A percentile compares a stretch with the other conserved stretches of the same genome.
These are phyloP conservation scores for Chaetoceros tenuissimus DNA, from an alignment of 108 stramenopile species.

Conservation along the genomic window DNA sequence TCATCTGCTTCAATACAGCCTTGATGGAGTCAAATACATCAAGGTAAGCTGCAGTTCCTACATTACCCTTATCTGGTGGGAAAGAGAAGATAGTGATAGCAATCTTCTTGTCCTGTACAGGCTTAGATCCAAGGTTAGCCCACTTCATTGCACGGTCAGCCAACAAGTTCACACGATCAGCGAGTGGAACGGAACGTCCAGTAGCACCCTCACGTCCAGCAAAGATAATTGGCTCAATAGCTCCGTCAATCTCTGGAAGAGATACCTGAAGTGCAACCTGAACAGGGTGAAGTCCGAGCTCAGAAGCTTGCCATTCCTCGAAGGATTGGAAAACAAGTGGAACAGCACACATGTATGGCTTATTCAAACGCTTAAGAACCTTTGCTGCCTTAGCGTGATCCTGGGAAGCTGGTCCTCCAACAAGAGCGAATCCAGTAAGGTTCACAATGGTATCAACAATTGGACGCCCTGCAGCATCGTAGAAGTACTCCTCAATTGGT, in stretches of 20 bases:
- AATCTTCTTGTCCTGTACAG: slow-evolving; percentile 89
- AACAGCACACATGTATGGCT: slow-evolving; percentile 95
- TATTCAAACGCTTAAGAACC: slow-evolving; percentile 79
- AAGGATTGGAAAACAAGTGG: slow-evolving; percentile 97
- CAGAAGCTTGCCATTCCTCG: slow-evolving; percentile 95
- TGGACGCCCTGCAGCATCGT: slow-evolving; percentile 56
- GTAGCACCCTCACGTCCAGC: slow-evolving; percentile 96
- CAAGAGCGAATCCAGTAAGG: slow-evolving; percentile 93
- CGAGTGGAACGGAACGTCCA: slow-evolving; percentile 87
- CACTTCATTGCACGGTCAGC: slow-evolving; percentile 92
- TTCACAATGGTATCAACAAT: slow-evolving; percentile 93
- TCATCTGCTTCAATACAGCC: slow-evolving; percentile 82
- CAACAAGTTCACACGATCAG: slow-evolving; percentile 91
- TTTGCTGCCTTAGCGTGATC: slow-evolving; percentile 93
- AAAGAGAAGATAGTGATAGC: slow-evolving; percentile 96
- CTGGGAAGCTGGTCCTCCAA: slow-evolving; percentile 94
- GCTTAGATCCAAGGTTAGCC: slow-evolving; percentile 74
- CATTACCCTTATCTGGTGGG: slow-evolving; percentile 98
- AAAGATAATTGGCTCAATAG: slow-evolving; percentile 95
- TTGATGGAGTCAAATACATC: slow-evolving; percentile 97
- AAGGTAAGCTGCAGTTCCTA: slow-evolving; percentile 95
- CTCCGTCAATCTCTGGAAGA: slow-evolving; percentile 94
- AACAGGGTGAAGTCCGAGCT: slow-evolving; percentile 94
- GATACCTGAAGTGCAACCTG: slow-evolving; percentile 96
- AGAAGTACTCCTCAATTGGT: slow-evolving; percentile 92